A percentile compares a stretch with the other conserved stretches of the same genome.
phyloP scores from a whole-genome alignment of 371 early-diverging fungal genomes.

The Rhizopus arrhizus region DNA sequence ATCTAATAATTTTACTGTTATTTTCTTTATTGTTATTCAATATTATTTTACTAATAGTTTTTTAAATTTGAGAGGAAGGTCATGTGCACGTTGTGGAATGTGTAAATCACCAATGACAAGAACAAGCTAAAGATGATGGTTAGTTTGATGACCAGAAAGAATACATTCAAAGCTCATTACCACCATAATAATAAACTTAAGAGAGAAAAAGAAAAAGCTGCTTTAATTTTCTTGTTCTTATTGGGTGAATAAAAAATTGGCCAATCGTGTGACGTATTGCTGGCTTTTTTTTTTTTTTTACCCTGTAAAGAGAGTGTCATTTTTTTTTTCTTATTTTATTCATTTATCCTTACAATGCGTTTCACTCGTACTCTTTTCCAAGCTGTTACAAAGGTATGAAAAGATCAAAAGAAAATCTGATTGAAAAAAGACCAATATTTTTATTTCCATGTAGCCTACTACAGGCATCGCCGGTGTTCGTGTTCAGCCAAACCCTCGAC shows the following conservation, averaged over 20 bases:
- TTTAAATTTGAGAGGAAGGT: conserved; percentile 88
- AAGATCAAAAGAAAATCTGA: neutral
- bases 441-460: conserved; percentile 44
- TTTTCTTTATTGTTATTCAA: neutral
- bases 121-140: conserved; percentile 59
- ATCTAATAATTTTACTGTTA: conserved; percentile 45
- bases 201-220: neutral
- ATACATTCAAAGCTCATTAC: neutral
- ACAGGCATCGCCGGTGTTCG: conserved; percentile 86
- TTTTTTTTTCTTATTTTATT: neutral
- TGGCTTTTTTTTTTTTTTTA: neutral
- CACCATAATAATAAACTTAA: conserved; percentile 2
- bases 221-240: too few relatives aligned
- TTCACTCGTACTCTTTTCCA: conserved; percentile 60
- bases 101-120: conserved; percentile 93
- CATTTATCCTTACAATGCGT: conserved; percentile 39
- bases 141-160: neutral
- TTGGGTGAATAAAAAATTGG: too few relatives aligned
- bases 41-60: conserved; percentile 71
- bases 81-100: conserved; percentile 88
- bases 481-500: conserved; percentile 87
- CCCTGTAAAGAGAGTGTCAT: neutral
- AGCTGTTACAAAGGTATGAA: conserved; percentile 57
- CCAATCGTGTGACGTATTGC: too few relatives aligned
- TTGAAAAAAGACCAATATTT: neutral